Conservation (phyloP, 495 filamentous ascomycete genomes). For the Penicillium pancosmium region DNA sequence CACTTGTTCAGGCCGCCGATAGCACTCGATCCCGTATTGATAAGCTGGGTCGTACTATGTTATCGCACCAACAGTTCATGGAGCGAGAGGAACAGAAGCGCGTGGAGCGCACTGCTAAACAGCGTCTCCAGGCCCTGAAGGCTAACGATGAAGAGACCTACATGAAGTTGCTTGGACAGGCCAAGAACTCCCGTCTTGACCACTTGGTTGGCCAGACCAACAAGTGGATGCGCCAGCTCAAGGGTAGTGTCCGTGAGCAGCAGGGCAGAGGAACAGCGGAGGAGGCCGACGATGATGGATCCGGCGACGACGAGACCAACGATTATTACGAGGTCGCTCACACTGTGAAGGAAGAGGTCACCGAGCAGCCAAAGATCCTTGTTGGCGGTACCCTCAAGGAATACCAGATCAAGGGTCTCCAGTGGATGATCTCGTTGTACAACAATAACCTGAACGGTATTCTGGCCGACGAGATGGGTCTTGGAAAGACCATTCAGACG, state of each 20-base stretch:
- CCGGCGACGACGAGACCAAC: constrained; percentile 66
- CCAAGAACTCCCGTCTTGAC: constrained; percentile 98
- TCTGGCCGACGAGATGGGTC: constrained; percentile 98
- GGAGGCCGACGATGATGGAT: constrained; percentile 59
- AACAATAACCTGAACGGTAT: constrained; percentile 99
- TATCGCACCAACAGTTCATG: constrained; percentile 87
- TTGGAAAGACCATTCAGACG: constrained; percentile 98
- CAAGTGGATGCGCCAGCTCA: constrained; percentile 93
- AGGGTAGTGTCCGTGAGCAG: constrained; percentile 87
- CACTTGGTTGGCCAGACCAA: constrained; percentile 95
- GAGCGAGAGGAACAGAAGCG: constrained; percentile 99
- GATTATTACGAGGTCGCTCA: constrained; percentile 99
- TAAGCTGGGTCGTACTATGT: constrained; percentile 87
- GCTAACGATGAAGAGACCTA: constrained; percentile 99
- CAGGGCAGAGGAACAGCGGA: constrained; percentile 74
- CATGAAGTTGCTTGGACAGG: constrained; percentile 92
- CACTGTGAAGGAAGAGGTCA: constrained; percentile 89
- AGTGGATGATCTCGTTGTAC: constrained; percentile 99
- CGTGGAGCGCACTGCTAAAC: constrained; percentile 94
- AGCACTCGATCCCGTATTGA: constrained; percentile 68
- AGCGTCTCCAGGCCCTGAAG: constrained; percentile 97
- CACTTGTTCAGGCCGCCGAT: constrained; percentile 57
- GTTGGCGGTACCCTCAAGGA: constrained; percentile 93
- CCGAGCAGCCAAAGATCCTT: constrained; percentile 76
- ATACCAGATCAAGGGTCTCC: constrained; percentile 95